phyloP scores from a whole-genome alignment of 306 rosid genomes.

The Sechiopsis laciniata region DNA sequence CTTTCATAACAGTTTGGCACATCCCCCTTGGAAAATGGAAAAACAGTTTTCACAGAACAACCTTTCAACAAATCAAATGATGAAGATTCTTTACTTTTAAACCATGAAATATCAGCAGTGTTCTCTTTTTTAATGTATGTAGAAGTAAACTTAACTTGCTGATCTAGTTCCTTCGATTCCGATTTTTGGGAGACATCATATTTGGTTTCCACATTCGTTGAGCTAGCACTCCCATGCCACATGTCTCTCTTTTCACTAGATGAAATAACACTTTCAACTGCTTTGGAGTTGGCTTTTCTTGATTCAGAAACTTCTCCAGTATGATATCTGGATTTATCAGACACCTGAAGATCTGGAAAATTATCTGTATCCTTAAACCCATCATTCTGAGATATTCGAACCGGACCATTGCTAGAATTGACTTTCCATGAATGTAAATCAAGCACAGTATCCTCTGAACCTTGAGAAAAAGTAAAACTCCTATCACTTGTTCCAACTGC shows the following conservation, averaged over 20 bases:
- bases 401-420: conserved; percentile 54
- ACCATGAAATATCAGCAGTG: conserved; percentile 55
- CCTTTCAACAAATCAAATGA: conserved; percentile 66
- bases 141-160: conserved; percentile 39
- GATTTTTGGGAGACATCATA: conserved; percentile 36
- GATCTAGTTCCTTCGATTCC: conserved; percentile 51
- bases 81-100: conserved; percentile 56
- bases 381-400: conserved; percentile 42
- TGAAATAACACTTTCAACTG: conserved; percentile 38
- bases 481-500: conserved; percentile 54
- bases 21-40: conserved; percentile 65
- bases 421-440: conserved; percentile 71
- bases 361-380: conserved; percentile 30
- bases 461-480: conserved; percentile 52
- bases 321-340: conserved; percentile 42
- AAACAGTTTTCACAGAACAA: conserved; percentile 71
- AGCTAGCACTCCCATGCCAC: conserved; percentile 64
- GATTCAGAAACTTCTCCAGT: conserved; percentile 36
- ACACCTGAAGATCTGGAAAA: conserved; percentile 35
- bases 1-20: conserved; percentile 43
- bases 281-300: conserved; percentile 35
- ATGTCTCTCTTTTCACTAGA: conserved; percentile 44
- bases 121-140: conserved; percentile 44
- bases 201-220: conserved; percentile 39
- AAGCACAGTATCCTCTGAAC: conserved; percentile 55